Evolutionary conservation across 306 rosid genomes (phyloP).

Genomic region (Fragaria ananassa): DNA sequence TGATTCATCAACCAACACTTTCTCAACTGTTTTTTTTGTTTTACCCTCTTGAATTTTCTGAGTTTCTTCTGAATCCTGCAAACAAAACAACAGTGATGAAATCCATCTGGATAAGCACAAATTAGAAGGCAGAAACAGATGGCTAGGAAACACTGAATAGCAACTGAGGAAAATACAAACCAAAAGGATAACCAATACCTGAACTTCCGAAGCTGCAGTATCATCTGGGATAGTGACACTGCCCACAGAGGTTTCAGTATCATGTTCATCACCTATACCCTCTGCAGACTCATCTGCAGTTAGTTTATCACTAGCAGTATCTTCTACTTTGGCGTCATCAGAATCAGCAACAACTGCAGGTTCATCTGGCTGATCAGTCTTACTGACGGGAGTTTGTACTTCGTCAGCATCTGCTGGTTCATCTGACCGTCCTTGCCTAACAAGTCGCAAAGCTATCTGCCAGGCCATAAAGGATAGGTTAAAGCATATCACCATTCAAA

Average conservation of each 20-base stretch:
- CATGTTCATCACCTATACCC: not conserved
- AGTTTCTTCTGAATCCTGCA: constrained; percentile 53
- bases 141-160: not conserved
- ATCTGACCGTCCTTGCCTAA: constrained; percentile 53
- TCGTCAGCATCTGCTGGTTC: constrained; percentile 31
- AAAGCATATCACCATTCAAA: constrained; percentile 8
- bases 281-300: constrained; percentile 12
- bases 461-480: constrained; percentile 34
- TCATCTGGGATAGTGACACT: constrained; percentile 20
- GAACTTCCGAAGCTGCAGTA: constrained; percentile 41
- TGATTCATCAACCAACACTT: constrained; percentile 54
- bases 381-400: not conserved
- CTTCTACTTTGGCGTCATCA: constrained; percentile 29
- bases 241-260: not conserved
- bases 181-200: not conserved
- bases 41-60: constrained; percentile 38
- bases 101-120: constrained; percentile 10
- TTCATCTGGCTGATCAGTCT: constrained; percentile 22
- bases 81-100: constrained; percentile 20
- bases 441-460: constrained; percentile 92
- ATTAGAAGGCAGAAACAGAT: constrained; percentile 5
- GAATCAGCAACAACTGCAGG: constrained; percentile 35
- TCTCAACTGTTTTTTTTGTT: constrained; percentile 34
- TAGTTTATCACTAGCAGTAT: constrained; percentile 22
- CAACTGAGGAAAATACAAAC: not conserved